These are phyloP conservation scores for Melaleuca quinquenervia DNA, from an alignment of 345 rosid genomes.

Conservation along the genomic window DNA sequence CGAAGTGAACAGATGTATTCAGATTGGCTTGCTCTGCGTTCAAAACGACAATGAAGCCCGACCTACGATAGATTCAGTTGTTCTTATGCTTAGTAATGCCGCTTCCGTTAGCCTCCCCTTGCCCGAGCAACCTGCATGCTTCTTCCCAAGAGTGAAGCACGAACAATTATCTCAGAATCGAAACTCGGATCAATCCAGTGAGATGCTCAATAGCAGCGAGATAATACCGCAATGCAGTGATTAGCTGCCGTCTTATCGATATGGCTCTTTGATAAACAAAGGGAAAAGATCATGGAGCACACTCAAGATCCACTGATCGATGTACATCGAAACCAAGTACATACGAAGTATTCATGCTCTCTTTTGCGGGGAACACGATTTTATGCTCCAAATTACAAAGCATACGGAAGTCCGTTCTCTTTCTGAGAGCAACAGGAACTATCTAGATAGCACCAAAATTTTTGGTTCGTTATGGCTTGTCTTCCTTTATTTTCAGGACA, in stretches of 20 bases:
- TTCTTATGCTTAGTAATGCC: constrained; percentile 4
- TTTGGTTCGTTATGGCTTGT: background rate
- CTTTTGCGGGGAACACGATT: background rate
- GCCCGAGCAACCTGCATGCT: background rate
- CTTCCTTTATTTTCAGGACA: background rate
- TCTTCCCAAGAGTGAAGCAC: background rate
- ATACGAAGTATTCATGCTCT: background rate
- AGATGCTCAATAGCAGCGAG: background rate
- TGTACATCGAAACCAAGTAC: background rate
- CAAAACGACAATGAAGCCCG: constrained; percentile 5
- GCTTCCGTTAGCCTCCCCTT: background rate
- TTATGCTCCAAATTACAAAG: background rate
- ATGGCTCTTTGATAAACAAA: background rate
- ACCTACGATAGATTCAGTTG: constrained; percentile 8
- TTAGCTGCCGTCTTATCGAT: background rate
- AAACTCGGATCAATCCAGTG: background rate
- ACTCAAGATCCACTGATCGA: background rate
- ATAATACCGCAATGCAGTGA: background rate
- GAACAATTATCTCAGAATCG: background rate
- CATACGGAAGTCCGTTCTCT: background rate
- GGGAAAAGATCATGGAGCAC: background rate
- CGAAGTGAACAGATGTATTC: background rate
- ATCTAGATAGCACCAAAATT: no score
- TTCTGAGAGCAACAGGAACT: background rate
- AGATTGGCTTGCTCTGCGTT: background rate